A percentile compares a stretch with the other conserved stretches of the same genome.
phyloP scores from a whole-genome alignment of 352 stramenopile species.

The Globisporangium splendens region DNA sequence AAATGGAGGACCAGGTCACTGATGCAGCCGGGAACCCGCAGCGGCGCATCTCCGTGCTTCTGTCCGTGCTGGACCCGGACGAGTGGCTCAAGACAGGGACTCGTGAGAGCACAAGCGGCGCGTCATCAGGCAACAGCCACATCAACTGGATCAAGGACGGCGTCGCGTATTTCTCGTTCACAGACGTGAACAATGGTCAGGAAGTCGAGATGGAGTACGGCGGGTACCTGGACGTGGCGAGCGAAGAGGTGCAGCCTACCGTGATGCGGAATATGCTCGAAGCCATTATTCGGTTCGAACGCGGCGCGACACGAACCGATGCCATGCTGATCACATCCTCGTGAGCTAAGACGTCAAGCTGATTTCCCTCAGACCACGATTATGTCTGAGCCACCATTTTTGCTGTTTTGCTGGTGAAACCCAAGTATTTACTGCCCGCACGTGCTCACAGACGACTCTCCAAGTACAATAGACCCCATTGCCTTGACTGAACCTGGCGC shows the following conservation, averaged over 20 bases:
- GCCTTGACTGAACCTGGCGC: no score
- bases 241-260: conserved; percentile 21
- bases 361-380: no score
- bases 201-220: conserved; percentile 37
- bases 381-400: no score
- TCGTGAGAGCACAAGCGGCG: conserved; percentile 11
- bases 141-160: conserved; percentile 34
- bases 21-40: conserved; percentile 18
- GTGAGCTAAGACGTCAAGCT: no score
- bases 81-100: conserved; percentile 23
- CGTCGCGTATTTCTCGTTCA: conserved; percentile 38
- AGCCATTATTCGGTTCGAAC: conserved; percentile 18
- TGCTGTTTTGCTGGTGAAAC: no score
- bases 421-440: no score
- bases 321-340: not conserved
- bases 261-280: conserved; percentile 31
- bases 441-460: no score
- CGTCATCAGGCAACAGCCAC: conserved; percentile 5
- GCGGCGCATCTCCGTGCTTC: conserved; percentile 28
- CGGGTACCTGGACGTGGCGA: conserved; percentile 25
- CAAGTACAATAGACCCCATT: no score
- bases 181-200: conserved; percentile 25
- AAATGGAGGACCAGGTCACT: conserved; percentile 28
- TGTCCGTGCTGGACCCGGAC: conserved; percentile 23
- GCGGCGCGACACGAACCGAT: conserved; percentile 5